Evolutionary conservation across 169 alveolate genomes (phyloP).

Genomic region (Eimeria maxima): DNA sequence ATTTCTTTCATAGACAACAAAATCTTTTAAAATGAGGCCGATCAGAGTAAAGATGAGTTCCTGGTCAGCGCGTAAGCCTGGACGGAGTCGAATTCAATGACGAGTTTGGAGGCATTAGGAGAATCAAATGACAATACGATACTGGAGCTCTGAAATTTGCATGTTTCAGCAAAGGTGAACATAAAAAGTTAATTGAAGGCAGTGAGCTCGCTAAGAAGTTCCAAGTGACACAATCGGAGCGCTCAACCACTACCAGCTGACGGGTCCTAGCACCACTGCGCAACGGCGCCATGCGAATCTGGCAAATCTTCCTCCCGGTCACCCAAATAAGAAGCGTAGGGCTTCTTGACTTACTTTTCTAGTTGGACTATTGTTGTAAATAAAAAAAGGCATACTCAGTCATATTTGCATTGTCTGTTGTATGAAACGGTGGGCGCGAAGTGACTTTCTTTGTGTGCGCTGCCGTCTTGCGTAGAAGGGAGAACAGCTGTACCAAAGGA

Average conservation of each 20-base stretch:
- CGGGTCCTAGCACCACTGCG: slow-evolving; percentile 23
- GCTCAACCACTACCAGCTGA: background rate
- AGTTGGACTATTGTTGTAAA: background rate
- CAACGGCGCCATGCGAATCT: background rate
- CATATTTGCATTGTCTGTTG: background rate
- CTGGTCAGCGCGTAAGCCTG: background rate
- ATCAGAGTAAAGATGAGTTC: background rate
- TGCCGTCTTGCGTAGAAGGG: background rate
- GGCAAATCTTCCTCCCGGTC: background rate
- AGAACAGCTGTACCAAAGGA: no score
- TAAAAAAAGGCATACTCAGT: background rate
- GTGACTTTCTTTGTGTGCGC: background rate
- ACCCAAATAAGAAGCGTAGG: background rate
- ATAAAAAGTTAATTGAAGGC: background rate
- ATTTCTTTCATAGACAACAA: background rate
- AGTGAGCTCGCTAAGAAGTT: background rate
- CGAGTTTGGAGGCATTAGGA: background rate
- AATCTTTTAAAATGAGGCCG: background rate
- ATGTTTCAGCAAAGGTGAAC: background rate
- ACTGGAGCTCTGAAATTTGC: background rate
- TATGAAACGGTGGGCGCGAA: background rate
- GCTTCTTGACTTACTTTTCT: background rate
- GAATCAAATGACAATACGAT: background rate
- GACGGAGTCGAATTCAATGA: background rate
- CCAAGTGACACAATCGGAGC: background rate